These are phyloP conservation scores for Debaryomyces maramus DNA, from an alignment of 805 yeast species.

Conservation along the genomic window DNA sequence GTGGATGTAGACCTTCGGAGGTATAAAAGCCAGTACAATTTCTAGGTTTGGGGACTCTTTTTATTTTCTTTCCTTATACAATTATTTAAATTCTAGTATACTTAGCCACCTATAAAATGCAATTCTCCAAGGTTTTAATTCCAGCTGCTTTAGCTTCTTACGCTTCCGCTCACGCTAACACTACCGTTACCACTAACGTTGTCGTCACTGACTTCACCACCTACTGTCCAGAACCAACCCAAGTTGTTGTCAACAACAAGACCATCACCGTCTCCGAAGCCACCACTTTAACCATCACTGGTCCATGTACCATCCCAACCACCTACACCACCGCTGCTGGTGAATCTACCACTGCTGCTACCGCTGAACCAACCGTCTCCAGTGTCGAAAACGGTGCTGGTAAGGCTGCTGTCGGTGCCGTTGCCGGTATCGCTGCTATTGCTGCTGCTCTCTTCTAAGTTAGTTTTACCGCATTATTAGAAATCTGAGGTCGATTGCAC, in stretches of 20 bases:
- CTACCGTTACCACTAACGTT: constrained; percentile 50
- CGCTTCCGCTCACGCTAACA: constrained; percentile 46
- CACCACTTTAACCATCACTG: constrained; percentile 81
- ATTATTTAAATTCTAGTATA: constrained; percentile 1
- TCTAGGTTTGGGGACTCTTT: background rate
- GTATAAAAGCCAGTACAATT: background rate
- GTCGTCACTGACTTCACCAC: constrained; percentile 70
- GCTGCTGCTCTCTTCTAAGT: constrained; percentile 50
- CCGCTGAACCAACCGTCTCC: constrained; percentile 28
- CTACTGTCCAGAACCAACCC: constrained; percentile 79
- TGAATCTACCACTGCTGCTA: constrained; percentile 14
- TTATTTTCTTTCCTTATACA: constrained; percentile 3
- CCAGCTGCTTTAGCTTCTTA: constrained; percentile 45
- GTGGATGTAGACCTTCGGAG: too few species aligned
- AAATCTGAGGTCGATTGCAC: too few species aligned
- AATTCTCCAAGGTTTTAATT: constrained; percentile 35
- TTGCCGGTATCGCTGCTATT: constrained; percentile 52
- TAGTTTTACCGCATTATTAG: too few species aligned
- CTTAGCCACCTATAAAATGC: constrained; percentile 28
- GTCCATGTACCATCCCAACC: constrained; percentile 76
- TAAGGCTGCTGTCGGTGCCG: constrained; percentile 49
- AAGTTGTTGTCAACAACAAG: constrained; percentile 59
- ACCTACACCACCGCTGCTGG: constrained; percentile 27
- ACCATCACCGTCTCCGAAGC: constrained; percentile 77
- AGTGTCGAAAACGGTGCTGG: constrained; percentile 36